These are phyloP conservation scores for Pyrenophora graminea DNA, from an alignment of 2,329 filamentous ascomycete genomes.

Conservation along the genomic window DNA sequence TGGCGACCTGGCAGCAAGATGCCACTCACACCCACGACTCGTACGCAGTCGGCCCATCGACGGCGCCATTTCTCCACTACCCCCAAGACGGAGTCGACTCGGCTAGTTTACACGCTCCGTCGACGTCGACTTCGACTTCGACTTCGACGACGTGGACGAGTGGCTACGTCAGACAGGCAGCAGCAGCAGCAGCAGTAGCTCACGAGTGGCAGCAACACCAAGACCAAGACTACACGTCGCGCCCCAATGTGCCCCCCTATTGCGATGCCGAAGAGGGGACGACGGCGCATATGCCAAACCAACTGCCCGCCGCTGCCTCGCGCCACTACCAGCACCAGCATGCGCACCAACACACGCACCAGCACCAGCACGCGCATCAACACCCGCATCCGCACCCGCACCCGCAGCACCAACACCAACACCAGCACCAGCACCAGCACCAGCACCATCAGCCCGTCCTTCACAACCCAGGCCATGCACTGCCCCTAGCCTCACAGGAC, in stretches of 20 bases:
- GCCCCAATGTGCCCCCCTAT: conserved; percentile 21
- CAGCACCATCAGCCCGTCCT: conserved; percentile 12
- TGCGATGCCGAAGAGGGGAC: conserved; percentile 20
- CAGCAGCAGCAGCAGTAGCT: neutral
- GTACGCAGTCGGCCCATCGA: conserved; percentile 28
- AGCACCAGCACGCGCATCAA: conserved; percentile 20
- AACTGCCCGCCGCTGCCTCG: conserved; percentile 14
- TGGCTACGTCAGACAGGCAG: conserved; percentile 20
- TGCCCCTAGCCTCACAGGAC: conserved; percentile 16
- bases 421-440: conserved; percentile 12
- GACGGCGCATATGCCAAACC: conserved; percentile 14
- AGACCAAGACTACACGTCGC: conserved; percentile 24
- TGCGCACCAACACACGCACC: neutral
- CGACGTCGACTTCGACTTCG: neutral
- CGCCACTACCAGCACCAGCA: conserved; percentile 19
- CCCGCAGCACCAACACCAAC: conserved; percentile 13
- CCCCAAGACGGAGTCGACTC: conserved; percentile 30
- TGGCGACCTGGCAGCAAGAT: conserved; percentile 31
- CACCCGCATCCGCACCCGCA: conserved; percentile 5
- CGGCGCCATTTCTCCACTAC: conserved; percentile 32
- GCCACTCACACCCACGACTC: conserved; percentile 22
- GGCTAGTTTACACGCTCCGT: conserved; percentile 23
- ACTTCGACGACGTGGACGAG: conserved; percentile 22
- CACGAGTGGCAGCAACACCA: conserved; percentile 24
- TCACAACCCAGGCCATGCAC: neutral